Evolutionary conservation across 805 yeast species (phyloP).

Genomic region (Candida easanensis): DNA sequence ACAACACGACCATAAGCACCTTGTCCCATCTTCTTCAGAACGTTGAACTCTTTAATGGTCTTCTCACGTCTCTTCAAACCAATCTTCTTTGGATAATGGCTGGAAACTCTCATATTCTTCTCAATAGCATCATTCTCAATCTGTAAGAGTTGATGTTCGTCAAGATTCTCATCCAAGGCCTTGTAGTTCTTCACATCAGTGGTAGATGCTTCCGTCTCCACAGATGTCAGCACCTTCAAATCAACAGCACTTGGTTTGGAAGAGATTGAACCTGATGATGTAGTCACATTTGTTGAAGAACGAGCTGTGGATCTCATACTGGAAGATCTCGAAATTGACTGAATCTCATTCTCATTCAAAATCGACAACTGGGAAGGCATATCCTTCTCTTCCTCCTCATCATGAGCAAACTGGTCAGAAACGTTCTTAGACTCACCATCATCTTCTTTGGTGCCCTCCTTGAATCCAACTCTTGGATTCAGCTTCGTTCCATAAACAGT

Average conservation of each 20-base stretch:
- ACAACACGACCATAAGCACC: conserved; percentile 97
- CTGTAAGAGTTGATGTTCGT: conserved; percentile 41
- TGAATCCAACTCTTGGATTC: conserved; percentile 18
- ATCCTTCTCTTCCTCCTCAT: conserved; percentile 30
- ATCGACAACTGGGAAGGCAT: conserved; percentile 39
- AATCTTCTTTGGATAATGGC: conserved; percentile 39
- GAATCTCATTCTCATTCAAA: conserved; percentile 36
- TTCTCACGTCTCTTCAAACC: conserved; percentile 73
- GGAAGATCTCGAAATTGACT: conserved; percentile 26
- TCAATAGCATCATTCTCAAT: conserved; percentile 45
- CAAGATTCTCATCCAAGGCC: conserved; percentile 16
- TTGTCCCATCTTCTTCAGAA: conserved; percentile 81
- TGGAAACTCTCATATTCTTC: conserved; percentile 35
- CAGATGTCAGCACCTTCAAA: conserved; percentile 3
- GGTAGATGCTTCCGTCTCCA: conserved; percentile 9
- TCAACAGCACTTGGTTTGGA: conserved; percentile 9
- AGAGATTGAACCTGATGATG: conserved; percentile 14
- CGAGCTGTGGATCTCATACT: conserved; percentile 22
- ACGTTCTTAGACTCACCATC: conserved; percentile 5
- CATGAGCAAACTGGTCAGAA: conserved; percentile 17
- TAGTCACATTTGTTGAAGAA: conserved; percentile 16
- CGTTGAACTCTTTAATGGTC: conserved; percentile 64
- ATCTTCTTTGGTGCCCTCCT: conserved; percentile 10
- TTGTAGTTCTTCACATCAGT: conserved; percentile 18
- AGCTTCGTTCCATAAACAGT: conserved; percentile 24